Evolutionary conservation across 352 stramenopile genomes (phyloP), one percentile per base, ranked within the genome.

Genomic region (Globisporangium middletonii): DNA sequence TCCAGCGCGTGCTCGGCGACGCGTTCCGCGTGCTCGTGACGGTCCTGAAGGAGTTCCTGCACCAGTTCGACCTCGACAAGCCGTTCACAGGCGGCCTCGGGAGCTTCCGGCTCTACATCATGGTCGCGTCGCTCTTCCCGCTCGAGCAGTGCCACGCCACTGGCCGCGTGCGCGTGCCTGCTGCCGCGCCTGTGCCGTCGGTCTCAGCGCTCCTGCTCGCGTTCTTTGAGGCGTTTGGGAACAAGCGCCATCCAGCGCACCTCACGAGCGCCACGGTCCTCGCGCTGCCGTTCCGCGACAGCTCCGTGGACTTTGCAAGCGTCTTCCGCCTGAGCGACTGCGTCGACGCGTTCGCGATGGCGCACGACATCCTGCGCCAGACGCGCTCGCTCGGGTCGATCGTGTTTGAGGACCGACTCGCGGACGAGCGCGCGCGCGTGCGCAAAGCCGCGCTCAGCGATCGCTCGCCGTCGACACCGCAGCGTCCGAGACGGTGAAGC

Each of bases 101-200:
- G 5, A 91, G 83, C 64, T 93, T 85, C 57, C 75, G 83, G 2
- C 62, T 93, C 19, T 93, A 93, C 49, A 75, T 91, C 60, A 91
- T 93, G 80, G 76, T 91, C 23, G 79, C 79, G 9, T 83, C 72
- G 50, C 67, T 93, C 15, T 81, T 89, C 59, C 68, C 77, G 8
- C 45, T 62, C 15, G 27, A 59, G 44, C 62, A 53, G 27, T n/a
- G 35, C 13, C 63, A 68, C 6, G 30, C n/a, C 2, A 50, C 18
- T 41, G 41, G 19, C 12, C 9, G 19, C 2, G 53, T 30, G 13
- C 57, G 16, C 37, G 27, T 50, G 3, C 48, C 62, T 7, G 23
- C 38, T 33, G 45, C 1, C 7, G 12, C 45, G 27, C 15, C 26
- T 13, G 26, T n/a, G 28, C n/a, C n/a, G n/a, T 52, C 59, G 47